A percentile compares a stretch with the other conserved stretches of the same genome.
These are phyloP conservation scores for Lentinula sp. DNA, from an alignment of 768 basidiomycete genomes.

Conservation along the genomic window DNA sequence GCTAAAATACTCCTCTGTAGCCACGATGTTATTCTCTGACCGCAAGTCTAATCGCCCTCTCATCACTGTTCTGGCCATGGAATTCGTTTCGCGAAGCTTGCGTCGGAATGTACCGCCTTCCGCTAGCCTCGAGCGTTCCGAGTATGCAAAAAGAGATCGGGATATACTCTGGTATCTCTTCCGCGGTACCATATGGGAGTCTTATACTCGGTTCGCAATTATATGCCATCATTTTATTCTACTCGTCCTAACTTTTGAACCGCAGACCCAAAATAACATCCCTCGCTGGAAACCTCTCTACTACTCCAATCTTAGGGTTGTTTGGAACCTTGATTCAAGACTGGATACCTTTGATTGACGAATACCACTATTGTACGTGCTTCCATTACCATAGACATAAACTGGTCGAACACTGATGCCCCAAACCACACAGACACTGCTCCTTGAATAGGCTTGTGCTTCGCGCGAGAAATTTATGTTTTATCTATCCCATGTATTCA, in stretches of 20 bases:
- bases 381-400: too few relatives aligned
- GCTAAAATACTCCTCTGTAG: slow-evolving; percentile 16
- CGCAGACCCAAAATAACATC: slow-evolving; percentile 71
- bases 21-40: slow-evolving; percentile 37
- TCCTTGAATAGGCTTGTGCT: slow-evolving; percentile 24
- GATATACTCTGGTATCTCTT: slow-evolving; percentile 82
- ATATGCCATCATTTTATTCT: slow-evolving; percentile 2
- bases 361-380: slow-evolving; percentile 85
- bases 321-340: slow-evolving; percentile 68
- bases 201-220: slow-evolving; percentile 58
- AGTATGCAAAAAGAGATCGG: slow-evolving; percentile 79
- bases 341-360: slow-evolving; percentile 86
- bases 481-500: background rate
- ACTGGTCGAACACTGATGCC: background rate
- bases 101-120: slow-evolving; percentile 62
- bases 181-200: slow-evolving; percentile 80
- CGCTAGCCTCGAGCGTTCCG: slow-evolving; percentile 60
- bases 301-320: slow-evolving; percentile 60
- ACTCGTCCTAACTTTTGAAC: background rate
- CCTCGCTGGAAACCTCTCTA: slow-evolving; percentile 48
- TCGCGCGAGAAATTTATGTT: background rate
- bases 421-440: slow-evolving; percentile 26
- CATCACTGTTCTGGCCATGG: slow-evolving; percentile 57
- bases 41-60: slow-evolving; percentile 55
- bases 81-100: slow-evolving; percentile 69